A percentile compares a stretch with the other conserved stretches of the same genome.
These are phyloP conservation scores for Hygrophorus pudorinus DNA, from an alignment of 768 basidiomycete species.

Conservation along the genomic window DNA sequence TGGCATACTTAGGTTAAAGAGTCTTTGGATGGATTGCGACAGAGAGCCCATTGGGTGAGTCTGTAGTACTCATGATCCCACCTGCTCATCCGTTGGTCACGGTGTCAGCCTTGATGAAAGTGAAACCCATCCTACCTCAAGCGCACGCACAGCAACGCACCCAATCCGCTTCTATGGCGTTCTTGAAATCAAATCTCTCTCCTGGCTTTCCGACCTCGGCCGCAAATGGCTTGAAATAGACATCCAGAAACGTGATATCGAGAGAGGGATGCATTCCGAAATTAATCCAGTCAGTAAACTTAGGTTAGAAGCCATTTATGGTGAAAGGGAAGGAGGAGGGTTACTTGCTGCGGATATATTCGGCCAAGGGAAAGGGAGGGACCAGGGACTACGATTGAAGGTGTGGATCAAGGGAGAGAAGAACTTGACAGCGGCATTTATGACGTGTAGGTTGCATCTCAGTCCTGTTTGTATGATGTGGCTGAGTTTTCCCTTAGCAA, in stretches of 20 bases:
- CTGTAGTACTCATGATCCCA: background rate
- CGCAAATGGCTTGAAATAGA: conserved; percentile 30
- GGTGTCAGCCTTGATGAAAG: conserved; percentile 35
- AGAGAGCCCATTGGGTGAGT: conserved; percentile 5
- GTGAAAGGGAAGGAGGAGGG: background rate
- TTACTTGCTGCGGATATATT: background rate
- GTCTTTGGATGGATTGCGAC: conserved; percentile 1
- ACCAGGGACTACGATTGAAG: conserved; percentile 21
- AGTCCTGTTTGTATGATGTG: background rate
- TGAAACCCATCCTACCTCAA: conserved; percentile 21
- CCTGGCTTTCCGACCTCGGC: conserved; percentile 43
- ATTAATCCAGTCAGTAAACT: conserved; percentile 16
- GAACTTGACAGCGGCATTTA: conserved; percentile 27
- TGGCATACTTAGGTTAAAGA: background rate
- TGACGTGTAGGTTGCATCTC: conserved; percentile 16
- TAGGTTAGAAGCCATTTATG: conserved; percentile 28
- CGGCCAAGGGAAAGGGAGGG: conserved; percentile 2
- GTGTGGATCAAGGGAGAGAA: conserved; percentile 34
- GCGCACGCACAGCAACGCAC: conserved; percentile 13
- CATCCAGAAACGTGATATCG: conserved; percentile 28
- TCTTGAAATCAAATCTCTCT: conserved; percentile 32
- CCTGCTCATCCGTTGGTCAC: background rate
- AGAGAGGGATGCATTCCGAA: conserved; percentile 15
- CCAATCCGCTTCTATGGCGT: conserved; percentile 41
- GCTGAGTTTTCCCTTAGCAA: background rate